phyloP scores from a whole-genome alignment of 805 yeast genomes.

The Kuraishia borneana region DNA sequence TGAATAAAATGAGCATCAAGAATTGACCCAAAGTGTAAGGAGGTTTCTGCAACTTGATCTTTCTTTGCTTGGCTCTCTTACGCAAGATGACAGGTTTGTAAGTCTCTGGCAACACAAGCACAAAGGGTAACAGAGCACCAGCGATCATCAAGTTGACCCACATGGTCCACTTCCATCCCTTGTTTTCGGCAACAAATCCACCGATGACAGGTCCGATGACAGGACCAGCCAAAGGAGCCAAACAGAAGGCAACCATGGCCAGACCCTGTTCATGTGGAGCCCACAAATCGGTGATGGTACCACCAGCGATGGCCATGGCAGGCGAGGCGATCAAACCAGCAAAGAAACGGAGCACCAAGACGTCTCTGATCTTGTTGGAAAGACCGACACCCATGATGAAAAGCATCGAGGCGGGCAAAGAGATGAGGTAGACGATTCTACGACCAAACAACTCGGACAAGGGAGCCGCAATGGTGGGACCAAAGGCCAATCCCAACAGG shows the following conservation, averaged over 20 bases:
- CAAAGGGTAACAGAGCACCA: conserved; percentile 38
- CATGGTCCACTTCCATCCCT: conserved; percentile 62
- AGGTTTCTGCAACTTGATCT: conserved; percentile 31
- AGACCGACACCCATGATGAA: conserved; percentile 69
- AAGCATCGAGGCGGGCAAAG: conserved; percentile 58
- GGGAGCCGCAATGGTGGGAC: conserved; percentile 66
- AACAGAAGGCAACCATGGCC: conserved; percentile 71
- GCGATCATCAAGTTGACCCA: conserved; percentile 67
- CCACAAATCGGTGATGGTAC: conserved; percentile 74
- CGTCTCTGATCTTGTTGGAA: conserved; percentile 44
- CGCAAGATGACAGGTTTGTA: conserved; percentile 57
- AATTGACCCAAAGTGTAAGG: conserved; percentile 22
- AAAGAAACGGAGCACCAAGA: conserved; percentile 62
- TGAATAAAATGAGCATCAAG: conserved; percentile 31
- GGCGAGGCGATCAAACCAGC: conserved; percentile 73
- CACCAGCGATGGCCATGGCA: conserved; percentile 77
- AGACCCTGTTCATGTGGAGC: conserved; percentile 50
- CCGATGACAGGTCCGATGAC: conserved; percentile 69
- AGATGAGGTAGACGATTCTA: conserved; percentile 42
- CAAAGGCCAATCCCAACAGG: conserved; percentile 58
- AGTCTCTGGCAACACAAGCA: conserved; percentile 50
- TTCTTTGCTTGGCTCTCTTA: conserved; percentile 50
- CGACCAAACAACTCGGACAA: conserved; percentile 62
- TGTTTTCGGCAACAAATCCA: conserved; percentile 50
- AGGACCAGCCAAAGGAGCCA: conserved; percentile 77